These are phyloP conservation scores for Phytophthora pluvialis DNA, from an alignment of 352 stramenopile genomes.

Conservation along the genomic window DNA sequence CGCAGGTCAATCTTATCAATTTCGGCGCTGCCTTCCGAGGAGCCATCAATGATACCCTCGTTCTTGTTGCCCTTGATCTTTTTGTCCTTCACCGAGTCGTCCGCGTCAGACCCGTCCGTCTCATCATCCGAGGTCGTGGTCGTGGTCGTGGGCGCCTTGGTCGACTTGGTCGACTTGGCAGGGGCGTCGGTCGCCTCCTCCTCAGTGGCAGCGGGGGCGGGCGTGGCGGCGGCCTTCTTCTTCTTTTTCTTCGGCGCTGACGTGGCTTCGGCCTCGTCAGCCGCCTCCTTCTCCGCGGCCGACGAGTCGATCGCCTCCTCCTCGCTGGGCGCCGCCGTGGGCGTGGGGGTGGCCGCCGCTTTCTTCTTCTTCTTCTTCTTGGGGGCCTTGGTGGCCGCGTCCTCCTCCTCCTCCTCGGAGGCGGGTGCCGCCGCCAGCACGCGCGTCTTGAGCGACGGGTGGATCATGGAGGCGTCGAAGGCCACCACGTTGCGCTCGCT, in stretches of 20 bases:
- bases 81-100: conserved; percentile 54
- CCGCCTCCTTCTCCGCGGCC: conserved; percentile 45
- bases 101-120: conserved; percentile 14
- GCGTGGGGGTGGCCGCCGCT: conserved; percentile 3
- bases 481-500: conserved; percentile 29
- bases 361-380: conserved; percentile 60
- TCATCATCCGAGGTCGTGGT: conserved; percentile 15
- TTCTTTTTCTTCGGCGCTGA: conserved; percentile 41
- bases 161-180: conserved; percentile 18
- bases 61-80: conserved; percentile 79
- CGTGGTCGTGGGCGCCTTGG: conserved; percentile 4
- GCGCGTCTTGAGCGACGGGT: conserved; percentile 38
- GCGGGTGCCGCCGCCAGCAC: conserved; percentile 33
- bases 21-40: conserved; percentile 77
- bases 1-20: conserved; percentile 87
- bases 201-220: conserved; percentile 8
- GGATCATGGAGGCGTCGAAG: conserved; percentile 32
- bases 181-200: conserved; percentile 19
- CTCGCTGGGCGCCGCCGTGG: background rate
- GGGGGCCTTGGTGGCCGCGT: conserved; percentile 14
- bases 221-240: conserved; percentile 16
- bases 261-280: conserved; percentile 50
- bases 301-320: conserved; percentile 6
- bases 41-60: conserved; percentile 79
- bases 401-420: conserved; percentile 27